Evolutionary conservation across 2,329 filamentous ascomycete species (phyloP), one percentile per base, ranked within the genome.

Genomic region (Parastagonospora avenae): DNA sequence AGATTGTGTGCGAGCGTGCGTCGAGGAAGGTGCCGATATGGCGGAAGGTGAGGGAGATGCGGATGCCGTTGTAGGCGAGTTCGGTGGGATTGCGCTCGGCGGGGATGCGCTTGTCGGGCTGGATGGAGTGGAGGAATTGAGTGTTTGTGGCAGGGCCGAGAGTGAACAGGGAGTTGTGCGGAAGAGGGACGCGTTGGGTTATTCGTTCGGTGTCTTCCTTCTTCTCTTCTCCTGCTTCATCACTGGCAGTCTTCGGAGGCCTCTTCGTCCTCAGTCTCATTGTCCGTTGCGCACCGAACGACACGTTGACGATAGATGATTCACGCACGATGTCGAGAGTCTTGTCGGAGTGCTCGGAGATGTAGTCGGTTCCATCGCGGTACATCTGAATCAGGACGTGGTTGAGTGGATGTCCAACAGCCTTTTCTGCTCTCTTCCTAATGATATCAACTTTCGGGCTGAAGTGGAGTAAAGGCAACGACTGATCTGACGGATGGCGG

Each of bases 301-400:
- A 96, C 42, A 96, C 85, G 67, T 97, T 99, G 59, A 92, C 91
- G 60, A 99, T 96, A 52, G 82, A 92, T 19, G 90, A 94, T 4
- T 82, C 86, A 24, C 83, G 85, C 10, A 85, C 86, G 49, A 99
- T 94, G 70, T 99, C 94, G 19, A 99, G 79, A 0, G 93, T 96
- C 76, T 99, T 99, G 72, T 99, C 94, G 33, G 91, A 95, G 68
- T 99, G 94, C 70, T 99, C 94, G 0, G 91, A 94, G 55, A 99
- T 99, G 70, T 91, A 91, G 74, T 99, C 94, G 41, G 85, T 85
- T 2, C 93, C 91, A 60, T 83, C 82, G n/a, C 94, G 90, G 68
- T 99, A 99, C 50, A 92, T 84, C 68, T 99, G 94, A 39, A 99
- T 95, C 41, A 99, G 77, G 1, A 87, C 92, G 70, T 99, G 94